Conservation (phyloP, 306 rosid genomes). For the Senna tora region DNA sequence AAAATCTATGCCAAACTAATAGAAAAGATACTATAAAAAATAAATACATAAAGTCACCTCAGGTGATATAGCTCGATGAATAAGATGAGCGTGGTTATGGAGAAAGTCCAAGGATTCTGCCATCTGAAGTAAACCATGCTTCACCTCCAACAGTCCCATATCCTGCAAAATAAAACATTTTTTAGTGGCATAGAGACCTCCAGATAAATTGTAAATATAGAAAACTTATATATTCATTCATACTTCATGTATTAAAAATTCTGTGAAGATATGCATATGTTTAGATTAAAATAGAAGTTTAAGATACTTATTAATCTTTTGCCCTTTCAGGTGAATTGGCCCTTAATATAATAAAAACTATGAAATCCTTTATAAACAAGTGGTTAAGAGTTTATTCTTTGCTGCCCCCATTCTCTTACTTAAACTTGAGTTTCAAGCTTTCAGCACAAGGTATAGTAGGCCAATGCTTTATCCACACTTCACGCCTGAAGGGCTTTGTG, state of each 20-base stretch:
- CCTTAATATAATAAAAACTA: background rate
- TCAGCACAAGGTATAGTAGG: background rate
- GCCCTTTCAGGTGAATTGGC: background rate
- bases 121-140: slow-evolving; percentile 94
- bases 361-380: background rate
- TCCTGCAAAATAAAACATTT: slow-evolving; percentile 53
- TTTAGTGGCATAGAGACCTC: slow-evolving; percentile 5
- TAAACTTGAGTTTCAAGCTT: background rate
- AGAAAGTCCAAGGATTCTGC: slow-evolving; percentile 94
- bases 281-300: background rate
- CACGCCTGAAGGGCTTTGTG: background rate
- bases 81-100: slow-evolving; percentile 86
- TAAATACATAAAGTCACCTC: slow-evolving; percentile 55
- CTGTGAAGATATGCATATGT: background rate
- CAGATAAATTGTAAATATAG: slow-evolving; percentile 3
- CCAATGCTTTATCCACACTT: background rate
- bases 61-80: slow-evolving; percentile 91
- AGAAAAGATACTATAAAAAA: background rate
- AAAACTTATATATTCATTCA: background rate
- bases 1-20: slow-evolving; percentile 23
- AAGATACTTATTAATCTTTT: background rate
- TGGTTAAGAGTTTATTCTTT: background rate
- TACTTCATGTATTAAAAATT: background rate
- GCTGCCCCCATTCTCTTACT: background rate
- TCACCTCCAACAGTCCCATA: slow-evolving; percentile 92